Conservation (phyloP, 106 monocot species). For the Allium sativum region DNA sequence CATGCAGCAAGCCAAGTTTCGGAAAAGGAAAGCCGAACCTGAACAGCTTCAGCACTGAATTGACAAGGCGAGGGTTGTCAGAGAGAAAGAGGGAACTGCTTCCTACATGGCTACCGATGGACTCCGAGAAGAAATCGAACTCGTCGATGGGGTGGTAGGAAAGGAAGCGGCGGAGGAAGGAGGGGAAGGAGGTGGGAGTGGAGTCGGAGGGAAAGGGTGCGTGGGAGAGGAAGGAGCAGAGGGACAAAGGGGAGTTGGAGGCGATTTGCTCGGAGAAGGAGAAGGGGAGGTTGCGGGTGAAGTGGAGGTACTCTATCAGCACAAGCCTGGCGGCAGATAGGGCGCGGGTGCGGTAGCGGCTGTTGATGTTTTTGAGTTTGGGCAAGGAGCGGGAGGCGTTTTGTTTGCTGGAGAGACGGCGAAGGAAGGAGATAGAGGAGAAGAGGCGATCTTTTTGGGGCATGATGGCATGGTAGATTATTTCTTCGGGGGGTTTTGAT, state of each 20-base stretch:
- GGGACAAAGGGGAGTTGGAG: constrained; percentile 51
- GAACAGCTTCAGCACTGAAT: constrained; percentile 33
- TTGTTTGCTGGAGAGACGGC: not conserved
- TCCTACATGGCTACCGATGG: constrained; percentile 29
- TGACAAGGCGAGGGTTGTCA: constrained; percentile 30
- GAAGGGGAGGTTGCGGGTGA: constrained; percentile 62
- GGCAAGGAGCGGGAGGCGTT: not conserved
- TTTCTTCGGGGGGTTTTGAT: too few relatives aligned
- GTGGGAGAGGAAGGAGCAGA: constrained; percentile 38
- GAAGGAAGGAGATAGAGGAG: not conserved
- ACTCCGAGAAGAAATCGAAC: constrained; percentile 83
- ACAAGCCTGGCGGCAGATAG: constrained; percentile 40
- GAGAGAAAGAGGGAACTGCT: constrained; percentile 31
- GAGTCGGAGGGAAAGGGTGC: constrained; percentile 1
- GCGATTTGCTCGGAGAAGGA: constrained; percentile 62
- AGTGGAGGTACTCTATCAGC: constrained; percentile 77
- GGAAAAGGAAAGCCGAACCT: constrained; percentile 52
- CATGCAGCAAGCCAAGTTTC: constrained; percentile 52
- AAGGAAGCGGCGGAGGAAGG: constrained; percentile 47
- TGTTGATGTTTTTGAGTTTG: constrained; percentile 35
- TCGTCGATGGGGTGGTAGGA: constrained; percentile 65
- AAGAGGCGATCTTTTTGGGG: not conserved
- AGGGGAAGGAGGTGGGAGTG: constrained; percentile 6
- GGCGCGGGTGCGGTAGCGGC: constrained; percentile 33
- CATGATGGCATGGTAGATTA: too few relatives aligned